Base-by-base conservation (phyloP, 2,329 filamentous ascomycete species). In the Metarhizium guizhouense region DNA sequence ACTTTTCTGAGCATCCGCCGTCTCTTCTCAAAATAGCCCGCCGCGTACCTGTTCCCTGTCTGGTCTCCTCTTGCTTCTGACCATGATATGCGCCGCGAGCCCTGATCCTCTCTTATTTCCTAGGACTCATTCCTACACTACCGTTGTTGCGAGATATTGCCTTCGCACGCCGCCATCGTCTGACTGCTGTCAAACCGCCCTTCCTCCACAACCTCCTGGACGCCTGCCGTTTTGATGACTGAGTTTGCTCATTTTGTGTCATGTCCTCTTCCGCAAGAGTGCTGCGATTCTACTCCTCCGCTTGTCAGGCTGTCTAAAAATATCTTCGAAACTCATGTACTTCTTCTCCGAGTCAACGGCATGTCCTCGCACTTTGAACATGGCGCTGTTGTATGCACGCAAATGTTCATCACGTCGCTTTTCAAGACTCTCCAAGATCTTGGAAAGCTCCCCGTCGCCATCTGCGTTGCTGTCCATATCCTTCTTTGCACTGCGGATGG, bases 321-420 rank as follows among this genome's bases (percentile, higher is more conserved):
- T 62, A 51, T 62, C 52, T 18, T 63, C 56, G 47, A 68, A 60
- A 38, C 60, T 65, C 58, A 62, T 53, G 32, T 58, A 62, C 52
- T 70, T 70, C 55, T 63, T 68, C 25, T 66, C 59, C 13, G 65
- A 56, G n/a, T 65, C 38, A 29, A 63, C 59, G 2, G 25, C 29
- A 7, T 62, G 57, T 6, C 67, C 68, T n/a, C 68, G 65, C 5
- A 71, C 51, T 20, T 60, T 60, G 53, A 53, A 51, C 67, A 71
- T 69, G 54, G 61, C 51, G 8, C 51, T 54, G 47, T 63, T 57
- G 52, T 67, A 68, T 3, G 58, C 58, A 18, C 56, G 47, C 30
- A 61, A 59, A 45, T 72, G 69, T 32, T 63, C 62, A 7, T 60
- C 42, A 18, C 57, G 62, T 48, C 64, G 64, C 34, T 55, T 51